These are phyloP conservation scores for Plasmodium billcollinsi DNA, from an alignment of 169 alveolate genomes.

Conservation along the genomic window DNA sequence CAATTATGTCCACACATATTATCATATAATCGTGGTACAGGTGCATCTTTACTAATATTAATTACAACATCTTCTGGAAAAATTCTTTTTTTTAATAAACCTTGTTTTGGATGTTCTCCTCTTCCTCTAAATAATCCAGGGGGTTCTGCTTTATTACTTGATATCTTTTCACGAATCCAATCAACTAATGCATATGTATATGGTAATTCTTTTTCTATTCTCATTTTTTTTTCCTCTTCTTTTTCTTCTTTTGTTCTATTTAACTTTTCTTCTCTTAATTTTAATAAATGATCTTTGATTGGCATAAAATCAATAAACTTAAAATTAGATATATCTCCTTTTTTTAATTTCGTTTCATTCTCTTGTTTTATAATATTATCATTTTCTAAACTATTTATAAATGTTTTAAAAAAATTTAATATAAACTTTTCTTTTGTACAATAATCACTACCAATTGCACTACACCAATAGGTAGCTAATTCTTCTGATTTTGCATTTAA, in stretches of 20 bases:
- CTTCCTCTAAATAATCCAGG: slow-evolving; percentile 99
- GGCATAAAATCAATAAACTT: slow-evolving; percentile 93
- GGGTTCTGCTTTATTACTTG: slow-evolving; percentile 96
- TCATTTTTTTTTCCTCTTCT: slow-evolving; percentile 87
- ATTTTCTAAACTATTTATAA: slow-evolving; percentile 84
- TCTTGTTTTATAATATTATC: slow-evolving; percentile 82
- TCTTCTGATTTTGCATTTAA: slow-evolving; percentile 97
- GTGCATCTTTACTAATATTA: slow-evolving; percentile 95
- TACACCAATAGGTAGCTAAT: slow-evolving; percentile 97
- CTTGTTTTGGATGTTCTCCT: slow-evolving; percentile 99
- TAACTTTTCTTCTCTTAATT: slow-evolving; percentile 87
- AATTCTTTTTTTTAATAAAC: slow-evolving; percentile 91
- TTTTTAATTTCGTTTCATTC: slow-evolving; percentile 76
- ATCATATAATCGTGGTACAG: slow-evolving; percentile 95
- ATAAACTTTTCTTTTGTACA: slow-evolving; percentile 93
- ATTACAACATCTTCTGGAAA: slow-evolving; percentile 96
- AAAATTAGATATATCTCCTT: slow-evolving; percentile 79
- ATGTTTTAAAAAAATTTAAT: slow-evolving; percentile 93
- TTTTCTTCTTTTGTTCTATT: slow-evolving; percentile 89
- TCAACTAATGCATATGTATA: slow-evolving; percentile 89
- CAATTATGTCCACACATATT: slow-evolving; percentile 97
- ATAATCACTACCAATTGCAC: slow-evolving; percentile 94
- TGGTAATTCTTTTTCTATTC: slow-evolving; percentile 84
- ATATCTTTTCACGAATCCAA: slow-evolving; percentile 93
- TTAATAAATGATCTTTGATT: slow-evolving; percentile 88